Base-by-base conservation (phyloP, 2,329 filamentous ascomycete genomes). In the Clarireedia hainanense region DNA sequence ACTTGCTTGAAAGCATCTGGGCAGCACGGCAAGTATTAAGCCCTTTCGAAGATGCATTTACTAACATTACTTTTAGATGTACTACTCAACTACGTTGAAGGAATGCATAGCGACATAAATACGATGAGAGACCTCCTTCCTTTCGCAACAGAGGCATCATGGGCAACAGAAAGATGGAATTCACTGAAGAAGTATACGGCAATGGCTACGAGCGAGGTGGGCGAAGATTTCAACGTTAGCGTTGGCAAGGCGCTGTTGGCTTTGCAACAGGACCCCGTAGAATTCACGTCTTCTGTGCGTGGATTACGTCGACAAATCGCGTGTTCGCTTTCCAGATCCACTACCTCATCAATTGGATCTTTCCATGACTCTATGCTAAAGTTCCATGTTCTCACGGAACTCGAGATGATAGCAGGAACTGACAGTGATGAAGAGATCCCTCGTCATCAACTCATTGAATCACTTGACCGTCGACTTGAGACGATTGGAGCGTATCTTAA, bases 1-100 rank as follows among this genome's bases (percentile, higher is more conserved):
- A 88, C 85, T 30, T 97, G 94, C 65, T 76, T 99, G 9, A 91
- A 91, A 67, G 91, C 96, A 69, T 95, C 91, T n/a, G 94, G 92
- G 0, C 94, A 97, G 69, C 86, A 96, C 72, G 89, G 89, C 91
- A 75, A 70, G 76, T 69, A 47, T 17, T 34, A 24, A 43, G 55
- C 24, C 27, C 26, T 50, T 49, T 36, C 48, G 15, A 39, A 40
- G 5, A 6, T 6, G 17, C 59, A 2, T 20, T 4, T 45, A 64
- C 58, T 59, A 46, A 59, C 26, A 4, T 23, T 14, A 15, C 17
- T 24, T 14, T 5, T 59, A 92, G 89, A 95, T 72, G 86, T 89
- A 2, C 79, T 97, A 17, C 76, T 97, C 26, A 92, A 91, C 58
- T 90, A 95, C 63, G 85, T 95, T 12, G 88, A 95, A 66, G 84